A percentile compares a stretch with the other conserved stretches of the same genome.
phyloP scores from a whole-genome alignment of 148 eudicot genomes.

The Nepenthes gracilis region DNA sequence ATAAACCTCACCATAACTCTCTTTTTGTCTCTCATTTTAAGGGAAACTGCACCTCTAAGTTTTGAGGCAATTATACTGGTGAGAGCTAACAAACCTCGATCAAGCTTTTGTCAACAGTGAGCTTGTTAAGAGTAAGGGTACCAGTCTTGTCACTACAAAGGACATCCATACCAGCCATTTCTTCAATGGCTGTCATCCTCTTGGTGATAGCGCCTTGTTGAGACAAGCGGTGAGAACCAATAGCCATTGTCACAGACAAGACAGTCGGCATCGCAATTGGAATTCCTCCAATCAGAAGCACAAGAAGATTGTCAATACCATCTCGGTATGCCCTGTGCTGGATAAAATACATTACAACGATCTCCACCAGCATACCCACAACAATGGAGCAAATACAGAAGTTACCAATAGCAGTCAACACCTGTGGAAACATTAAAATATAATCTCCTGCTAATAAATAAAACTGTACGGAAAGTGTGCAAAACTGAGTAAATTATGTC shows the following conservation, averaged over 20 bases:
- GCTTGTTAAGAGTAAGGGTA: constrained; percentile 73
- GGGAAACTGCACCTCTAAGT: no score
- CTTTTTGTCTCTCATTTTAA: no score
- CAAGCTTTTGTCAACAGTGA: constrained; percentile 55
- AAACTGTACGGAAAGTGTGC: no score
- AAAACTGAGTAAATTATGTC: no score
- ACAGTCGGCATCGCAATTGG: constrained; percentile 88
- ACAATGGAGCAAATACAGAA: constrained; percentile 66
- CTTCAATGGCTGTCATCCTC: constrained; percentile 88
- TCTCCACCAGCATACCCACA: constrained; percentile 48
- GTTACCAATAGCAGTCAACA: constrained; percentile 65
- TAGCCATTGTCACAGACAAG: constrained; percentile 80
- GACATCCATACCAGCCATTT: constrained; percentile 92
- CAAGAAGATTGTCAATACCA: constrained; percentile 70
- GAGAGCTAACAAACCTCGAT: constrained; percentile 31
- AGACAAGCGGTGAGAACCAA: constrained; percentile 62
- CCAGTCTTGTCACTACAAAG: constrained; percentile 87
- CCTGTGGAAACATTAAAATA: constrained; percentile 21
- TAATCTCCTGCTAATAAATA: no score
- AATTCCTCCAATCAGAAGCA: constrained; percentile 80
- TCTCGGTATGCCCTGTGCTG: constrained; percentile 47
- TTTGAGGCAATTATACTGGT: not conserved
- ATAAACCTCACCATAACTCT: no score
- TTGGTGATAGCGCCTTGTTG: constrained; percentile 82
- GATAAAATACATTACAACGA: constrained; percentile 59